Base-by-base conservation (phyloP, 306 rosid species). In the Notholithocarpus densiflorus region DNA sequence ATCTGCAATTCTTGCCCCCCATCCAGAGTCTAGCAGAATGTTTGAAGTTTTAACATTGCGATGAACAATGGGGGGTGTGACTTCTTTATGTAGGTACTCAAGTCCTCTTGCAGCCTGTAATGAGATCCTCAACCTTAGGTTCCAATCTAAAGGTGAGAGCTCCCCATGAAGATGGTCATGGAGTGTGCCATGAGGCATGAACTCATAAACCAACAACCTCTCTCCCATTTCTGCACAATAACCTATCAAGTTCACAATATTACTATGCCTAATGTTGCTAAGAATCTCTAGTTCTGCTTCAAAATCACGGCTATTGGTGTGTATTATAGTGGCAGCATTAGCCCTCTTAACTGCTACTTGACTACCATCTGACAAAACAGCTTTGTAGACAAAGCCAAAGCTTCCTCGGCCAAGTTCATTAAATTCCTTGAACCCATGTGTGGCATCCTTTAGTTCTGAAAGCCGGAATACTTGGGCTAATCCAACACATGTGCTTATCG, bases 181-280 rank as follows among this genome's bases (percentile, higher is more conserved):
- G 43, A 94, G 98, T 6, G 98, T 94, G 6, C 97, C 97, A 29
- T 89, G 94, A 27, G 97, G 92, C 97, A 94, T 94, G 43, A 84
- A 94, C 85, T 94, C 97, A 29, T 92, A 92, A 40, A 92, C 97
- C 15, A 94, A 94, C 74, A 94, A 77, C 80, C 98, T 88, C 86
- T 92, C 98, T 0, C 98, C 98, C 98, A 94, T 94, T 82, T 94
- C 98, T 4, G 93, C 89, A 57, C 94, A 92, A 59, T 94, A 94
- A 29, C 98, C 98, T 66, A 94, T 73, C 78, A 94, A 82, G 85
- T 94, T 94, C 66, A 94, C 98, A 21, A 92, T 85, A 72, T 83
- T 90, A 69, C 77, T 57, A 68, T 94, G 97, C 14, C 97, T 82
- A 40, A 94, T 86, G 79, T 90, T 90, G 88, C 97, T 88, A 6